phyloP scores from a whole-genome alignment of 805 yeast species.

The Wickerhamiella domercqiae region DNA sequence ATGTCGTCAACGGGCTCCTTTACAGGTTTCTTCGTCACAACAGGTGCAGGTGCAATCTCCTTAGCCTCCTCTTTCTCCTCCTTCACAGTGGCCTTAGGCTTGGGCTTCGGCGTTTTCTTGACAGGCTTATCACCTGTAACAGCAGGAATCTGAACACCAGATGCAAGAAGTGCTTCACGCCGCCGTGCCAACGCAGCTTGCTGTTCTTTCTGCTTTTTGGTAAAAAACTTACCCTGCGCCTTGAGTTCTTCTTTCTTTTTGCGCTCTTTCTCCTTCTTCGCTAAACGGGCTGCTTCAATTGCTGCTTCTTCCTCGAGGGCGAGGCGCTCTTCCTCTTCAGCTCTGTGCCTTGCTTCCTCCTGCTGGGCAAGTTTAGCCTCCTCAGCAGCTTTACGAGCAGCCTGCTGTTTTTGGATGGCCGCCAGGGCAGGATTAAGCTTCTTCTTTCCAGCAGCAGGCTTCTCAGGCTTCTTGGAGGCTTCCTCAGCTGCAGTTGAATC shows the following conservation, averaged over 20 bases:
- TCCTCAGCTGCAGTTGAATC: slow-evolving; percentile 23
- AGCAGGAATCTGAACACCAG: slow-evolving; percentile 66
- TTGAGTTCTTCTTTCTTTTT: slow-evolving; percentile 78
- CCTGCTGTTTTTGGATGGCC: slow-evolving; percentile 78
- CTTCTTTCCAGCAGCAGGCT: too few relatives aligned
- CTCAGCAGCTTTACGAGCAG: slow-evolving; percentile 72
- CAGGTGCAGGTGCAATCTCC: slow-evolving; percentile 7
- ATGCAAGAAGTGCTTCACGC: slow-evolving; percentile 64
- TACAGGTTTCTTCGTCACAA: slow-evolving; percentile 9
- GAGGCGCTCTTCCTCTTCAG: slow-evolving; percentile 32
- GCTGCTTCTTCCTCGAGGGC: slow-evolving; percentile 49
- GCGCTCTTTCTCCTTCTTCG: slow-evolving; percentile 77
- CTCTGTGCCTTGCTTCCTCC: slow-evolving; percentile 45
- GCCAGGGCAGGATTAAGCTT: slow-evolving; percentile 85
- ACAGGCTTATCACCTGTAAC: slow-evolving; percentile 49
- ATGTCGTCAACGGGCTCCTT: too few relatives aligned
- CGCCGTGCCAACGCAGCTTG: slow-evolving; percentile 75
- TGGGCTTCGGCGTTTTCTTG: slow-evolving; percentile 20
- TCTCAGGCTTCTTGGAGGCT: slow-evolving; percentile 31
- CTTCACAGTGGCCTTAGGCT: slow-evolving; percentile 20
- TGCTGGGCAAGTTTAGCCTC: slow-evolving; percentile 61
- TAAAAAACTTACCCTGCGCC: slow-evolving; percentile 87
- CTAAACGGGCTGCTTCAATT: slow-evolving; percentile 37
- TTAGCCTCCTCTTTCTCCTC: slow-evolving; percentile 8
- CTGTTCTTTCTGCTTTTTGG: slow-evolving; percentile 92